Evolutionary conservation across 1,139 yeast species (phyloP).

Genomic region (Zygosaccharomyces sapae): DNA sequence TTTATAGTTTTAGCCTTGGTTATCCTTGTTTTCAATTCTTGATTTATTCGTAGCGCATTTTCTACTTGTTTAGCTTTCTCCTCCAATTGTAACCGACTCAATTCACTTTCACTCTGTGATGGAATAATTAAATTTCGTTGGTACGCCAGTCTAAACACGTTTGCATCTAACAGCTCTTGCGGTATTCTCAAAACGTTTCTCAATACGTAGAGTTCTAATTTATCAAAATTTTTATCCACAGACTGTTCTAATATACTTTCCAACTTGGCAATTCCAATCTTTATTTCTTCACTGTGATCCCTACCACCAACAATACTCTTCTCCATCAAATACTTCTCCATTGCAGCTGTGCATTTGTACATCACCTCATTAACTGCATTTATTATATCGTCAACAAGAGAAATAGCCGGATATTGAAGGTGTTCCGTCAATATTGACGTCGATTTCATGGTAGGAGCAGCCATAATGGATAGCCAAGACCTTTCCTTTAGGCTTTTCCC

Average conservation of each 20-base stretch:
- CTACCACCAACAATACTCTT: conserved; percentile 22
- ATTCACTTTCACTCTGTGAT: conserved; percentile 11
- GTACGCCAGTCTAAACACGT: conserved; percentile 65
- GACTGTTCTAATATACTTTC: conserved; percentile 73
- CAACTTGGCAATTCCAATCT: conserved; percentile 71
- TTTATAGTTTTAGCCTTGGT: conserved; percentile 14
- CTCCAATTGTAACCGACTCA: conserved; percentile 15
- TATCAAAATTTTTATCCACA: conserved; percentile 83
- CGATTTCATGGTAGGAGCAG: conserved; percentile 44
- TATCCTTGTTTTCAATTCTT: conserved; percentile 18
- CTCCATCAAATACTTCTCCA: conserved; percentile 60
- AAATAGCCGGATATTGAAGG: conserved; percentile 81
- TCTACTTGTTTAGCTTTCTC: conserved; percentile 21
- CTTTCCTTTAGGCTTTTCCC: neutral
- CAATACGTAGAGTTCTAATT: conserved; percentile 75
- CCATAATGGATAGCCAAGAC: conserved; percentile 25
- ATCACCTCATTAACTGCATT: conserved; percentile 82
- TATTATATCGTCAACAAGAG: conserved; percentile 81
- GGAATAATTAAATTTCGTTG: conserved; percentile 50
- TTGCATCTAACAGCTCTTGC: conserved; percentile 57
- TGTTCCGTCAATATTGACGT: conserved; percentile 76
- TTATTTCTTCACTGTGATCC: conserved; percentile 49
- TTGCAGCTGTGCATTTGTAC: conserved; percentile 76
- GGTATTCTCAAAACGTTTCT: conserved; percentile 76
- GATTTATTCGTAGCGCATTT: conserved; percentile 19